Base-by-base conservation (phyloP, 169 alveolate species). In the Miamiensis avidus region DNA sequence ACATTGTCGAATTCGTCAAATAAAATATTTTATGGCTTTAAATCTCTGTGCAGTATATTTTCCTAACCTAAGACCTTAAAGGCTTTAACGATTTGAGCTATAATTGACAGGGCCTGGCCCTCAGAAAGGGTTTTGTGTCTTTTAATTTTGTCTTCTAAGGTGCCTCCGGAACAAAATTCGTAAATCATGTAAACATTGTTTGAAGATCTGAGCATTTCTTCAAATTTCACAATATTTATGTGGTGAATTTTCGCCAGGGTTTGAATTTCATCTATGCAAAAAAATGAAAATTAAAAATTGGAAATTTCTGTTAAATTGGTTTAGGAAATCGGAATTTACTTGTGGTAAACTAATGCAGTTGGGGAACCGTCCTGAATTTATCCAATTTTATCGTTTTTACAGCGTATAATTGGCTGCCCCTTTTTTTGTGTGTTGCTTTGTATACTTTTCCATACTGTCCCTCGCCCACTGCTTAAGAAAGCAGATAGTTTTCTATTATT, bases 371-470 rank as follows among this genome's bases (percentile, higher is more conserved):
- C 75, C 75, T 79, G 72, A 86, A 86, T 74, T 86, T 86, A 49
- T 86, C 90, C 32, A 86, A 75, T 76, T 86, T 86, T 26, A 86
- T 84, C 6, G 81, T 86, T 34, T 86, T 86, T n/a, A 86, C 76
- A 29, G 90, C 90, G 34, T 74, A 83, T 25, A 81, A 34, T 30
- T 64, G 29, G 69, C 20, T 49, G 72, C 76, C 87, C 29, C 73
- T 86, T 69, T 86, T 86, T 74, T 74, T 77, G 75, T 86, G 77
- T 30, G 32, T 79, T 27, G 90, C 83, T 64, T 82, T 86, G 64
- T 81, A 86, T 0, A 86, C 90, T 65, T 86, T 86, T 30, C 90
- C 90, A 81, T 86, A 86, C 72, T 86, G 69, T 20, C 90, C 90
- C 26, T 79, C 31, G 26, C 90, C 90, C 28, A 81, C 76, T 0